Conservation (phyloP, 148 eudicot species). For the Cornus kousa region DNA sequence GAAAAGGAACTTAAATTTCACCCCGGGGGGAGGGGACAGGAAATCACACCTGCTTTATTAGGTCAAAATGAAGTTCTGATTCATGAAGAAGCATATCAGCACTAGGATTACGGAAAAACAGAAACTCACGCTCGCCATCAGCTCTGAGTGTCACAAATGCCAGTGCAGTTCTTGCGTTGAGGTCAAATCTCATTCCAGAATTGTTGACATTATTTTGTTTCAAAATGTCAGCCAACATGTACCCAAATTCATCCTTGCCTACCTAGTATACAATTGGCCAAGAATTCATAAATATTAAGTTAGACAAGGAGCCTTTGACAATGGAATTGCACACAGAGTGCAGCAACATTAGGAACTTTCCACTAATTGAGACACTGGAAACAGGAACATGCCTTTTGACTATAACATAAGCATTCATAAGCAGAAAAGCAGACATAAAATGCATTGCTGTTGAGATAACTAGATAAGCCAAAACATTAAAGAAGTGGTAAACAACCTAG, state of each 20-base stretch:
- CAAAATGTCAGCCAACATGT: no score
- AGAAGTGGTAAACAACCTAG: background rate
- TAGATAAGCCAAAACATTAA: background rate
- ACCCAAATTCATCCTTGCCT: no score
- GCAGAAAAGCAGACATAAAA: background rate
- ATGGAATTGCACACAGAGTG: background rate
- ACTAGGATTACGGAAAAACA: conserved; percentile 80
- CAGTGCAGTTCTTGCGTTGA: conserved; percentile 67
- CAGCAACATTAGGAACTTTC: background rate
- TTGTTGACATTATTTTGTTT: no score
- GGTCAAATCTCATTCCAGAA: conserved; percentile 80
- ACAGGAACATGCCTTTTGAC: background rate
- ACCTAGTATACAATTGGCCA: conserved; percentile 39
- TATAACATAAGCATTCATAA: background rate
- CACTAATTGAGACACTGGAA: background rate
- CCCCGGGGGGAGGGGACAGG: background rate
- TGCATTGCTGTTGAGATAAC: background rate
- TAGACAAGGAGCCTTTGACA: background rate
- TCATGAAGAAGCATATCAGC: conserved; percentile 81
- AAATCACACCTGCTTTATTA: conserved; percentile 59
- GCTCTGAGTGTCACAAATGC: conserved; percentile 69
- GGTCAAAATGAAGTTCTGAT: conserved; percentile 71
- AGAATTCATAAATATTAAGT: background rate
- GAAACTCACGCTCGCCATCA: conserved; percentile 85
- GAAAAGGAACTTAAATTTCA: background rate